Conservation (phyloP, 331 rosid genomes). For the Saraca asoca region DNA sequence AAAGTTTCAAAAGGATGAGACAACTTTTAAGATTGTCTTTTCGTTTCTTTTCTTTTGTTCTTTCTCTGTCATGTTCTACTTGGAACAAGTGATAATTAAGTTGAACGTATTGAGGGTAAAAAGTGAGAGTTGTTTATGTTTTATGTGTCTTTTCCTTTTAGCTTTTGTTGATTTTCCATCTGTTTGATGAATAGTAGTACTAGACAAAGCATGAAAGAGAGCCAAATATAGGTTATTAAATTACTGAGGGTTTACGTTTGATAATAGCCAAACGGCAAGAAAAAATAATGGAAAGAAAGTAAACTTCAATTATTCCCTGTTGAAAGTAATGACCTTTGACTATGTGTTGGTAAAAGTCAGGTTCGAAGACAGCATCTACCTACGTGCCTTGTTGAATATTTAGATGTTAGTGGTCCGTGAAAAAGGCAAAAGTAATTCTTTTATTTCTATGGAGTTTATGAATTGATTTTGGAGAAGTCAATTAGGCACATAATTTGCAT, state of each 20-base stretch:
- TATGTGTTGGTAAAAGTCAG: constrained; percentile 52
- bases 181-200: constrained; percentile 38
- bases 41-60: too few species aligned
- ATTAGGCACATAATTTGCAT: constrained; percentile 19
- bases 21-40: not conserved
- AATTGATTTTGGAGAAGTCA: constrained; percentile 30
- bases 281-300: constrained; percentile 41
- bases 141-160: constrained; percentile 33
- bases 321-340: constrained; percentile 70
- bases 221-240: constrained; percentile 6
- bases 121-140: constrained; percentile 23
- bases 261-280: constrained; percentile 34
- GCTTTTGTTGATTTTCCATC: constrained; percentile 32
- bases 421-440: constrained; percentile 27
- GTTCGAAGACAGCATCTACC: constrained; percentile 33
- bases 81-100: constrained; percentile 22
- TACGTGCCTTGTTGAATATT: constrained; percentile 32
- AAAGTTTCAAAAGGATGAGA: constrained; percentile 13
- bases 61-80: not conserved
- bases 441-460: not conserved
- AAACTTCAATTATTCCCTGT: constrained; percentile 36
- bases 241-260: constrained; percentile 36
- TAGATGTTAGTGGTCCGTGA: constrained; percentile 36
- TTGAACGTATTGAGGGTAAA: constrained; percentile 19
- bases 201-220: constrained; percentile 20